phyloP scores from a whole-genome alignment of 164 flowering plant species.

The Annona squamosa region DNA sequence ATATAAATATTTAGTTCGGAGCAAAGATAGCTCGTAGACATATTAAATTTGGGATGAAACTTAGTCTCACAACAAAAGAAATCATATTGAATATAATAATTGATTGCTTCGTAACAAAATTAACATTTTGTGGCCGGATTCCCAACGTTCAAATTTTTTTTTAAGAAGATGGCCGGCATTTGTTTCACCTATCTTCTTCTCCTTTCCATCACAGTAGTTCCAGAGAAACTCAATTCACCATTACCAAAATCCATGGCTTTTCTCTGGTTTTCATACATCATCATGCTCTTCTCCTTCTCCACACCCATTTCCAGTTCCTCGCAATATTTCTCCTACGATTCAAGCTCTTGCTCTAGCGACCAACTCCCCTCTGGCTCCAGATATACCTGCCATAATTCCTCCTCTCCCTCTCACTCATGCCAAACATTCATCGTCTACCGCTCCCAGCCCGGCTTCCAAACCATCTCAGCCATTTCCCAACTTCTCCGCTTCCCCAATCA shows the following conservation, averaged over 20 bases:
- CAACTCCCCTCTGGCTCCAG: slow-evolving; percentile 29
- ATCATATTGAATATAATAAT: too few relatives aligned
- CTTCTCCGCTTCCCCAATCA: slow-evolving; percentile 18
- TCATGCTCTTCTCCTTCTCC: slow-evolving; percentile 8
- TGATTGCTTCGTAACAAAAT: too few relatives aligned
- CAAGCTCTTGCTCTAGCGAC: not conserved
- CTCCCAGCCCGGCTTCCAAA: slow-evolving; percentile 18
- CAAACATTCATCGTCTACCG: slow-evolving; percentile 33
- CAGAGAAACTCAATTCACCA: too few relatives aligned
- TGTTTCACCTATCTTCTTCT: too few relatives aligned
- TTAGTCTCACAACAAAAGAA: too few relatives aligned
- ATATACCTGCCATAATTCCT: slow-evolving; percentile 22
- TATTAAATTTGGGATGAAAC: too few relatives aligned
- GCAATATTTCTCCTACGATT: slow-evolving; percentile 27
- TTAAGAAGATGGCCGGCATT: too few relatives aligned
- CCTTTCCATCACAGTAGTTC: too few relatives aligned
- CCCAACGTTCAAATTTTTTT: too few relatives aligned
- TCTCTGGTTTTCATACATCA: not conserved
- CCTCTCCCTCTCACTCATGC: slow-evolving; percentile 14
- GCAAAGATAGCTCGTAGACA: too few relatives aligned
- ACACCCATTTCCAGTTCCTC: slow-evolving; percentile 8
- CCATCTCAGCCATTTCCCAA: slow-evolving; percentile 20
- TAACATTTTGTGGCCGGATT: too few relatives aligned
- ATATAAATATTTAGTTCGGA: too few relatives aligned
- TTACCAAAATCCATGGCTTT: slow-evolving; percentile 12